Conservation (phyloP, 73 alveolate species). For the Tetrahymena thermophila region DNA sequence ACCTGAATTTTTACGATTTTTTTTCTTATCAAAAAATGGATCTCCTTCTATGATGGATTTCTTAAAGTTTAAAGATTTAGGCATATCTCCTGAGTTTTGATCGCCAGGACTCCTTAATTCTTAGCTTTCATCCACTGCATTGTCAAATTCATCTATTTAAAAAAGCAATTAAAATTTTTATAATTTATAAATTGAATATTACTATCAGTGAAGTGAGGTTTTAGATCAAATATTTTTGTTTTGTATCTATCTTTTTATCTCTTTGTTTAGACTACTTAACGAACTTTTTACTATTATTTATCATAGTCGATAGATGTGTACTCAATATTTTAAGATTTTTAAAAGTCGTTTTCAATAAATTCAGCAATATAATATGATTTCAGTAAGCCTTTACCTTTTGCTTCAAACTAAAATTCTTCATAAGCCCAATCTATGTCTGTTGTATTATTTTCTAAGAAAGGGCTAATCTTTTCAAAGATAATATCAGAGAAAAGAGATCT, state of each 20-base stretch:
- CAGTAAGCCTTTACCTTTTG: conserved; percentile 28
- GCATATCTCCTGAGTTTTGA: neutral
- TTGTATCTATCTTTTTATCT: neutral
- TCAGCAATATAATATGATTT: conserved; percentile 21
- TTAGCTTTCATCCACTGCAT: neutral
- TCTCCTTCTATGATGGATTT: neutral
- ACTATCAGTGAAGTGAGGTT: neutral
- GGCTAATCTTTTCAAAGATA: conserved; percentile 8
- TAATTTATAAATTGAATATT: neutral
- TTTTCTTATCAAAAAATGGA: neutral
- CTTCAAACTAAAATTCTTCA: conserved; percentile 20
- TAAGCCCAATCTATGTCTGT: neutral
- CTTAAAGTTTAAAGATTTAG: neutral
- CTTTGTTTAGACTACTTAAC: neutral
- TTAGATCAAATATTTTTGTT: neutral
- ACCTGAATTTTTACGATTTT: neutral
- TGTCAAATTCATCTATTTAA: neutral
- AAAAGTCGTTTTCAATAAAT: neutral
- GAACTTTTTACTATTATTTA: no score
- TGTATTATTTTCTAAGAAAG: neutral
- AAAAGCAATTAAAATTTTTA: neutral
- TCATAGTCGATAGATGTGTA: neutral
- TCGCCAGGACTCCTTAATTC: neutral
- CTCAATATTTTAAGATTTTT: neutral
- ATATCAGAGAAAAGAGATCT: neutral